Conservation (phyloP, 225 moss, liverwort and hornwort genomes). For the Thuidium tamariscinum region DNA sequence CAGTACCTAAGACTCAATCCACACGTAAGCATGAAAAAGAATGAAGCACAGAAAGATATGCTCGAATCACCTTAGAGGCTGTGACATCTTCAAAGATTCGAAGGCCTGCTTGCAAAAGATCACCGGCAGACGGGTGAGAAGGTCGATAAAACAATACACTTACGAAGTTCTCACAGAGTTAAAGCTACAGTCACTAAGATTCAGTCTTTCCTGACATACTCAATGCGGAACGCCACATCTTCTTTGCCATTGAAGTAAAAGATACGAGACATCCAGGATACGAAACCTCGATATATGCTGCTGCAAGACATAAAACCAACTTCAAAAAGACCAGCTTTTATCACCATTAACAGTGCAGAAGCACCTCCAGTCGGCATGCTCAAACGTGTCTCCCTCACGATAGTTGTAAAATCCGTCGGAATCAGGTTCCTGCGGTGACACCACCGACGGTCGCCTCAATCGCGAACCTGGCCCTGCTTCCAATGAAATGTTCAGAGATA, state of each 20-base stretch:
- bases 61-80: conserved; percentile 50
- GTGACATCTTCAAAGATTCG: conserved; percentile 70
- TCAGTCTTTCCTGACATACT: not conserved
- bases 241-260: not conserved
- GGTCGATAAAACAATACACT: not conserved
- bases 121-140: not conserved
- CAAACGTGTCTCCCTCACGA: conserved; percentile 59
- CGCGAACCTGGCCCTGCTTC: conserved; percentile 46
- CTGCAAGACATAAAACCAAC: not conserved
- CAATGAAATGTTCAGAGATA: not conserved
- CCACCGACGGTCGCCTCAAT: conserved; percentile 46
- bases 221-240: not conserved
- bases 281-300: not conserved
- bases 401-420: conserved; percentile 43
- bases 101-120: conserved; percentile 35
- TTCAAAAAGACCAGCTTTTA: not conserved
- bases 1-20: not conserved
- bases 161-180: not conserved
- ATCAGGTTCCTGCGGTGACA: conserved; percentile 44
- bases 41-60: not conserved
- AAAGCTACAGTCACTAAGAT: not conserved
- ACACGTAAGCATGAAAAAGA: not conserved
- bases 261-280: not conserved
- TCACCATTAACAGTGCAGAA: conserved; percentile 67
- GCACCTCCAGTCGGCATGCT: conserved; percentile 71